Conservation (phyloP, 129 eudicot genomes). For the Helianthus tuberosus region DNA sequence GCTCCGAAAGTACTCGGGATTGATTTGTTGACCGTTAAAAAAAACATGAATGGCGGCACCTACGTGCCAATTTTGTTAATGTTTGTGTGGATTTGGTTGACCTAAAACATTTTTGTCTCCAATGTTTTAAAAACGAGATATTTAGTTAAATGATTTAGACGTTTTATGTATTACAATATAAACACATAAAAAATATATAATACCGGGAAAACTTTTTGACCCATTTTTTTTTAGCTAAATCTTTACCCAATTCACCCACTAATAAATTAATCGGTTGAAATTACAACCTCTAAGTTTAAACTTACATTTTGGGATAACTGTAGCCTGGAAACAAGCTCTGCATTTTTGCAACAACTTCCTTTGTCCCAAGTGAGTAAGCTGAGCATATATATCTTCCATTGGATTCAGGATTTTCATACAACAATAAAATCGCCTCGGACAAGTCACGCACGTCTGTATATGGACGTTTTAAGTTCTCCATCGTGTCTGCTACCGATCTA, state of each 20-base stretch:
- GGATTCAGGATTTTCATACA: slow-evolving; percentile 43
- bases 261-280: neutral
- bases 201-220: no score
- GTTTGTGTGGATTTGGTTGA: neutral
- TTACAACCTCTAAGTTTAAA: neutral
- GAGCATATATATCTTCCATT: slow-evolving; percentile 55
- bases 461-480: slow-evolving; percentile 20
- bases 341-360: slow-evolving; percentile 40
- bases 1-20: no score
- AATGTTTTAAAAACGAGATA: neutral
- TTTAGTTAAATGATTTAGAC: no score
- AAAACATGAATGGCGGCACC: no score
- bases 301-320: slow-evolving; percentile 48
- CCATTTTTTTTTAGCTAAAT: no score
- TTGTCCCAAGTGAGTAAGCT: slow-evolving; percentile 11
- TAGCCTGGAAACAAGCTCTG: slow-evolving; percentile 40
- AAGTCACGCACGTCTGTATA: slow-evolving; percentile 43
- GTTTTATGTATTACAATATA: no score
- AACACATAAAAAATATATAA: no score
- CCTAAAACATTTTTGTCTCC: neutral
- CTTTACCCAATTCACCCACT: no score
- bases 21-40: no score
- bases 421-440: slow-evolving; percentile 37
- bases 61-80: neutral
- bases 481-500: slow-evolving; percentile 10